Percentiles rank a stretch among this genome's conserved stretches.
These are phyloP conservation scores for Fusarium liriodendri DNA, from an alignment of 2,329 filamentous ascomycete species.

Conservation along the genomic window DNA sequence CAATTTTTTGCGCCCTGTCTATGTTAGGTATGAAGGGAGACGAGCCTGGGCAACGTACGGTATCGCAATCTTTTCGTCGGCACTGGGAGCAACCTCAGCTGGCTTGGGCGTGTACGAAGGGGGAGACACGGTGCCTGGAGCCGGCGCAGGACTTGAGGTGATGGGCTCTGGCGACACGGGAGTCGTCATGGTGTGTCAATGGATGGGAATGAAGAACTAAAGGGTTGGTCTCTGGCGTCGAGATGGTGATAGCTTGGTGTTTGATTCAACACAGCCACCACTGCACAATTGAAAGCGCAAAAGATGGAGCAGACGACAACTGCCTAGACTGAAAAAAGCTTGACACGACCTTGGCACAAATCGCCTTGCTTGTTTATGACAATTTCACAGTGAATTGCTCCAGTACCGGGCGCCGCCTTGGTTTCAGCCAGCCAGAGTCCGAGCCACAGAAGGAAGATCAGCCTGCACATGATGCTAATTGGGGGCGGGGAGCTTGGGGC, in stretches of 20 bases:
- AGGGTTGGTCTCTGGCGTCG: not conserved
- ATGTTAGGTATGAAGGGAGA: not conserved
- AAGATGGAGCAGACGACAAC: not conserved
- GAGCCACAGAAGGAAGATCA: not conserved
- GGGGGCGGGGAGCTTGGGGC: not conserved
- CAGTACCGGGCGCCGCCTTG: not conserved
- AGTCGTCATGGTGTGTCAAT: conserved; percentile 10
- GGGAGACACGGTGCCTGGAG: conserved; percentile 28
- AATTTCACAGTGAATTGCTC: not conserved
- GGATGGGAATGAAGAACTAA: not conserved
- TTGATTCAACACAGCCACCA: not conserved
- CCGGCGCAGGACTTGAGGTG: not conserved
- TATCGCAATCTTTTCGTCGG: conserved; percentile 39
- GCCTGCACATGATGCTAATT: not conserved
- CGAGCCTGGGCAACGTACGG: not conserved
- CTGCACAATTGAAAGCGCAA: not conserved
- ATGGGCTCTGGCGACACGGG: conserved; percentile 22
- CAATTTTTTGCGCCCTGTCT: conserved; percentile 5
- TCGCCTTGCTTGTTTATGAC: not conserved
- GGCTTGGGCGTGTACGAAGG: conserved; percentile 30
- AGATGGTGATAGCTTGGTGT: not conserved
- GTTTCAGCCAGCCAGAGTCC: conserved; percentile 11
- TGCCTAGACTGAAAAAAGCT: not conserved
- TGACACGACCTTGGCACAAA: not conserved
- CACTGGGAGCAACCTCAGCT: not conserved